Evolutionary conservation across 2,329 filamentous ascomycete genomes (phyloP), one percentile per base, ranked within the genome.

Genomic region (Cladosporium cucumerinum): DNA sequence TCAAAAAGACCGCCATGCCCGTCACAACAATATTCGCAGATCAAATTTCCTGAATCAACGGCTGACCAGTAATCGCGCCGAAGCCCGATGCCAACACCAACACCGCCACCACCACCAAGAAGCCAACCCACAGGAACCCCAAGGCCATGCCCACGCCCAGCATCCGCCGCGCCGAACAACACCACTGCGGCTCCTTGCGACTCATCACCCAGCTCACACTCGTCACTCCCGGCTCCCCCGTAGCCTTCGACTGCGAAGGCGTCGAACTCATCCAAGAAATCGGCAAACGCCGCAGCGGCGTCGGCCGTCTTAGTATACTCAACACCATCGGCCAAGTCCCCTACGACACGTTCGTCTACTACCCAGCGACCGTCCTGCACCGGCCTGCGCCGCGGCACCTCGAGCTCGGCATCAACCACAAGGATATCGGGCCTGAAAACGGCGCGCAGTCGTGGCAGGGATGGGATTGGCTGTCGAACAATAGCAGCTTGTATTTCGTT

Each of bases 341-440:
- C 36, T 66, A 61, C 36, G 61, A 66, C 16, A 57, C 59, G 2
- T 66, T 64, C 48, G 54, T 60, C 3, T 25, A 61, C 25, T 63
- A 54, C 25, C n/a, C 51, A 1, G 3, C 28, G 2, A n/a, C 26
- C 11, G 66, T 28, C n/a, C 11, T 2, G 1, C 32, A 39, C 14
- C 21, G 32, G 7, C 34, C 55, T 26, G 2, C n/a, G n/a, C 55
- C 34, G 2, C 55, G 26, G 34, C 23, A 11, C 5, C 55, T 58
- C 21, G 46, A 43, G n/a, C 21, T 58, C 5, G 57, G 34, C 7
- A 23, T 59, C 36, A 46, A n/a, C 3, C 7, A 48, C 36, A 30
- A 48, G 16, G 25, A 59, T n/a, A 52, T 52, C 43, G 30, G 12
- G 36, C 54, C 36, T 11, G 34, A 14, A n/a, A 64, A 58, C 34